Conservation (phyloP, 352 stramenopile species). For the Phytophthora boehmeriae region DNA sequence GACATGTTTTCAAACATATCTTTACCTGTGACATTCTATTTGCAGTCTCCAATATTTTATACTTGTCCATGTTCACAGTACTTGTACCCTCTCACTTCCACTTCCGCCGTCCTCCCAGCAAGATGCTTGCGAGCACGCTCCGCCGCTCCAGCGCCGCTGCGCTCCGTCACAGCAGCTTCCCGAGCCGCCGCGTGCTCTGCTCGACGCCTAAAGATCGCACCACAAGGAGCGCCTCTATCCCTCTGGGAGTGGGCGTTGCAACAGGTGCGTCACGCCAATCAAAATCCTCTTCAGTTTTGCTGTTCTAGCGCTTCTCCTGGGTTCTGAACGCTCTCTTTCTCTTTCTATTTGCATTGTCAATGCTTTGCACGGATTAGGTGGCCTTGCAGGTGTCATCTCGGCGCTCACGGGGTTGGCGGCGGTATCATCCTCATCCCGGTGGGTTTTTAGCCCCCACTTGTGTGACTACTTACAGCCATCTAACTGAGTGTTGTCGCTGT, state of each 20-base stretch:
- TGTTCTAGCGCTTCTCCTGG: neutral
- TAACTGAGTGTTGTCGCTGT: neutral
- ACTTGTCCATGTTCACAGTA: neutral
- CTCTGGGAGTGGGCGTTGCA: conserved; percentile 50
- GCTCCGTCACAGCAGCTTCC: conserved; percentile 12
- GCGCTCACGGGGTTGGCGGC: conserved; percentile 83
- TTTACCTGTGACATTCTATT: neutral
- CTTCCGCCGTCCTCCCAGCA: conserved; percentile 1
- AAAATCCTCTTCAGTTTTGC: neutral
- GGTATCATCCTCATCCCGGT: conserved; percentile 87
- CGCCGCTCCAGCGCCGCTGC: conserved; percentile 20
- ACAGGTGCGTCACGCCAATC: conserved; percentile 25
- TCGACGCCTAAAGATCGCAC: conserved; percentile 44
- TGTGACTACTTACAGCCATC: conserved; percentile 1
- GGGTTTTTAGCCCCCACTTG: conserved; percentile 2
- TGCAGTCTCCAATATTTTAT: too few relatives aligned
- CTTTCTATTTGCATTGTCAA: neutral
- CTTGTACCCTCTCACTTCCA: conserved; percentile 2
- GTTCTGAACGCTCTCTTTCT: neutral
- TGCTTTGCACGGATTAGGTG: conserved; percentile 31
- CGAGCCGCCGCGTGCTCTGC: conserved; percentile 50
- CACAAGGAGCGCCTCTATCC: conserved; percentile 45
- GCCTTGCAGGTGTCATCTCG: conserved; percentile 73
- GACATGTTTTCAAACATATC: neutral
- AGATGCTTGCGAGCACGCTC: conserved; percentile 37